phyloP scores from a whole-genome alignment of 2,329 filamentous ascomycete species.

The Rutstroemia sp. region DNA sequence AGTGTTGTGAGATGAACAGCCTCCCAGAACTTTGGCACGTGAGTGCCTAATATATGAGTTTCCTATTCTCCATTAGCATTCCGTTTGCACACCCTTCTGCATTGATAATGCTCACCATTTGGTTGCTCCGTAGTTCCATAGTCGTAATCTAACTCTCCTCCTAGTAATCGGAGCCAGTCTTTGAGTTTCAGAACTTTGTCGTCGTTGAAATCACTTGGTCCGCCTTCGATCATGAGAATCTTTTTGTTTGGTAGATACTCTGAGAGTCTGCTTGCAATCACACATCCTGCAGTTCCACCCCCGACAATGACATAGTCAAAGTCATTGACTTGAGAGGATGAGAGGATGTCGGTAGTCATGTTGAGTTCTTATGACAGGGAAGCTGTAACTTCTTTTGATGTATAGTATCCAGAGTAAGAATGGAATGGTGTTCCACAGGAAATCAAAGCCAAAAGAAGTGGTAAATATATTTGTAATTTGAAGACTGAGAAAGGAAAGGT shows the following conservation, averaged over 20 bases:
- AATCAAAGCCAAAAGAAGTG: neutral
- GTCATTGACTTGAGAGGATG: slow-evolving; percentile 26
- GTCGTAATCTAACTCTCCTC: slow-evolving; percentile 85
- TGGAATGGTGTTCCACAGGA: neutral
- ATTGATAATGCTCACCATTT: slow-evolving; percentile 63
- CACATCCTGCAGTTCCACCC: slow-evolving; percentile 43
- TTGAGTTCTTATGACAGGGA: slow-evolving; percentile 1
- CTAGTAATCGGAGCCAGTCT: slow-evolving; percentile 78
- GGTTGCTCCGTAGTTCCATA: slow-evolving; percentile 83
- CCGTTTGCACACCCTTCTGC: neutral
- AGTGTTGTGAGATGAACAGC: slow-evolving; percentile 91
- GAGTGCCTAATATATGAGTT: slow-evolving; percentile 92
- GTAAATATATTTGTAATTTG: slow-evolving; percentile 1
- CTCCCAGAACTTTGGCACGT: slow-evolving; percentile 83
- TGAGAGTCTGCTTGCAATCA: slow-evolving; percentile 41
- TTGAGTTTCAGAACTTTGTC: slow-evolving; percentile 80
- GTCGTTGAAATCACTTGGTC: slow-evolving; percentile 83
- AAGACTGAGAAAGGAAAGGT: too few relatives aligned
- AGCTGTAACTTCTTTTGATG: neutral
- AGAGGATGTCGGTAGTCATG: slow-evolving; percentile 28
- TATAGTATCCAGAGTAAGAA: neutral
- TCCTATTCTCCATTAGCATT: slow-evolving; percentile 39
- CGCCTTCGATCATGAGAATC: slow-evolving; percentile 78
- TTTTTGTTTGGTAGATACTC: slow-evolving; percentile 78
- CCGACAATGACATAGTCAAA: slow-evolving; percentile 44